These are phyloP conservation scores for Lactarius indigo DNA, from an alignment of 768 basidiomycete species.

Conservation along the genomic window DNA sequence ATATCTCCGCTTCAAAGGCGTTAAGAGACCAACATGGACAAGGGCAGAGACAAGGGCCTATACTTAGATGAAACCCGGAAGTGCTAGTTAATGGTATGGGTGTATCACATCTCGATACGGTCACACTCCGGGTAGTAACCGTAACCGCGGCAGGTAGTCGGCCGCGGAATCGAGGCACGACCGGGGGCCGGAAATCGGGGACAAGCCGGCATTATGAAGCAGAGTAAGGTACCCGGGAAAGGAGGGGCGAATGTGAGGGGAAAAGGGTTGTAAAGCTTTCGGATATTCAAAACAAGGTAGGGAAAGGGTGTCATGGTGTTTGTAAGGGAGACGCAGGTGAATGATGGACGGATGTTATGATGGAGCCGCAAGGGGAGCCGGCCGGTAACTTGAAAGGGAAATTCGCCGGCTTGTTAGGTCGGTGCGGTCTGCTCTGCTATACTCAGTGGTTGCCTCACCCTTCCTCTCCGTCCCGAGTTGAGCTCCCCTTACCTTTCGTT, in stretches of 20 bases:
- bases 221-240: not conserved
- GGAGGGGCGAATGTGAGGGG: not conserved
- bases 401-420: slow-evolving; percentile 20
- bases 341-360: not conserved
- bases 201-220: not conserved
- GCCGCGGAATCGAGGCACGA: slow-evolving; percentile 19
- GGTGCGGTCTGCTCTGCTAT: not conserved
- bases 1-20: not conserved
- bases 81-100: not conserved
- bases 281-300: not conserved
- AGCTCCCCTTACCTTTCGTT: not conserved
- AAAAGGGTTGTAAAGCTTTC: not conserved
- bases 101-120: slow-evolving; percentile 14
- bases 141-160: slow-evolving; percentile 11
- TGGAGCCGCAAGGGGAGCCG: slow-evolving; percentile 17
- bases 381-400: slow-evolving; percentile 26
- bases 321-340: not conserved
- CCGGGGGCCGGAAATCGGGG: slow-evolving; percentile 4
- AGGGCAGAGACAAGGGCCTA: not conserved
- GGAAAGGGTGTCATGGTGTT: not conserved
- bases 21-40: not conserved
- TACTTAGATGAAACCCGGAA: not conserved
- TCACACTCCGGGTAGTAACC: slow-evolving; percentile 6
- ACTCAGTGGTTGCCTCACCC: not conserved
- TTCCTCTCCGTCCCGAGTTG: not conserved